These are phyloP conservation scores for Taiozyma sp. DNA, from an alignment of 1,139 yeast genomes.

Conservation along the genomic window DNA sequence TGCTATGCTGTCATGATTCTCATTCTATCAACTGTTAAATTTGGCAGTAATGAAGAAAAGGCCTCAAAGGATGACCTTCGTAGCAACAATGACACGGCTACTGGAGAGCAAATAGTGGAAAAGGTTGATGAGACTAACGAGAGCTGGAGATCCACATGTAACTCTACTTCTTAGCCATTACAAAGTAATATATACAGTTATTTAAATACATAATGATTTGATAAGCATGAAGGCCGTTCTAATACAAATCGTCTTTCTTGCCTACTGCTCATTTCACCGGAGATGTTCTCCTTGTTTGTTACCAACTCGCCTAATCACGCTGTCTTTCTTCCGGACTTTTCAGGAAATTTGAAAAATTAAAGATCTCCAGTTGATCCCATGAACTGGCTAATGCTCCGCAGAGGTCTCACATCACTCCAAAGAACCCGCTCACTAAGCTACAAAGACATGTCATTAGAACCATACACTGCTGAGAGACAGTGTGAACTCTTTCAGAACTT, in stretches of 20 bases:
- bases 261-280: too few relatives aligned
- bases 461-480: conserved; percentile 24
- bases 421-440: neutral
- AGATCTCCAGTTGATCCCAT: neutral
- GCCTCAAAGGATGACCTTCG: neutral
- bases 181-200: neutral
- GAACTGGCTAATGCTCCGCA: neutral
- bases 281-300: too few relatives aligned
- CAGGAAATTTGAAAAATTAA: neutral
- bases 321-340: too few relatives aligned
- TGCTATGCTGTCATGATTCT: neutral
- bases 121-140: neutral
- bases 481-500: conserved; percentile 33
- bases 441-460: conserved; percentile 18
- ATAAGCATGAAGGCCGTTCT: too few relatives aligned
- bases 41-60: neutral
- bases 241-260: too few relatives aligned
- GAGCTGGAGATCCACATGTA: neutral
- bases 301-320: too few relatives aligned
- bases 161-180: neutral
- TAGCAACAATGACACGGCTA: neutral
- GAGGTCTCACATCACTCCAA: neutral
- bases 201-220: neutral
- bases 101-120: neutral
- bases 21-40: neutral